Conservation (phyloP, 1,284 basidiomycete species). For the Exobasidium rhododendri region DNA sequence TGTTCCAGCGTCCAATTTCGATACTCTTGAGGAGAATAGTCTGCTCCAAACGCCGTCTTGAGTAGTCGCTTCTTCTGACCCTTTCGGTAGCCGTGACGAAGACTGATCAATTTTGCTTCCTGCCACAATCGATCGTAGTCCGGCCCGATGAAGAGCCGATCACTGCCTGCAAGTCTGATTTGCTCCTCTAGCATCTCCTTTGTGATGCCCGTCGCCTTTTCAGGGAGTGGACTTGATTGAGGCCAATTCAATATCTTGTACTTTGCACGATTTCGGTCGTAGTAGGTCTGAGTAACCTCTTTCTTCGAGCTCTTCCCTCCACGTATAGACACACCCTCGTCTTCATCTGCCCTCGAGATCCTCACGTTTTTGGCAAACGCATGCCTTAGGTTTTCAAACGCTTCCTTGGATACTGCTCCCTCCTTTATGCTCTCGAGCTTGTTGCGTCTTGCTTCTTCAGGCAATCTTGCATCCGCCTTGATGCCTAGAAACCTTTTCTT, state of each 20-base stretch:
- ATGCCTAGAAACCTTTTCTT: not conserved
- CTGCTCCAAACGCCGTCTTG: not conserved
- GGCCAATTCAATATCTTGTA: not conserved
- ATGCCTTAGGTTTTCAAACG: not conserved
- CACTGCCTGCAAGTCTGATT: not conserved
- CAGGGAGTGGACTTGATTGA: not conserved
- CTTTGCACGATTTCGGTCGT: not conserved
- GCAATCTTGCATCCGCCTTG: not conserved
- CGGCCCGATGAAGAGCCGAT: not conserved
- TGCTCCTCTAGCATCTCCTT: not conserved
- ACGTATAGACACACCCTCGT: not conserved
- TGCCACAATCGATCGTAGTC: not conserved
- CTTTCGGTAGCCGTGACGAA: not conserved
- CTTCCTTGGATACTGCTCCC: not conserved
- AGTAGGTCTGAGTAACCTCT: not conserved
- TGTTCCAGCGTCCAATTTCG: not conserved
- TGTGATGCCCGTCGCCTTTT: not conserved
- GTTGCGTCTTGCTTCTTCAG: no score
- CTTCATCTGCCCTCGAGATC: not conserved
- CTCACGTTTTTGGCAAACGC: not conserved
- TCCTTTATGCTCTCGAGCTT: no score
- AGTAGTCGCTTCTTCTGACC: not conserved
- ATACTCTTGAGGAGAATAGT: not conserved
- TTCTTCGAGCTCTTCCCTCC: not conserved
- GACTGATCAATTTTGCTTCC: no score